Conservation (phyloP, 306 rosid species). For the Vachellia pachyceras region DNA sequence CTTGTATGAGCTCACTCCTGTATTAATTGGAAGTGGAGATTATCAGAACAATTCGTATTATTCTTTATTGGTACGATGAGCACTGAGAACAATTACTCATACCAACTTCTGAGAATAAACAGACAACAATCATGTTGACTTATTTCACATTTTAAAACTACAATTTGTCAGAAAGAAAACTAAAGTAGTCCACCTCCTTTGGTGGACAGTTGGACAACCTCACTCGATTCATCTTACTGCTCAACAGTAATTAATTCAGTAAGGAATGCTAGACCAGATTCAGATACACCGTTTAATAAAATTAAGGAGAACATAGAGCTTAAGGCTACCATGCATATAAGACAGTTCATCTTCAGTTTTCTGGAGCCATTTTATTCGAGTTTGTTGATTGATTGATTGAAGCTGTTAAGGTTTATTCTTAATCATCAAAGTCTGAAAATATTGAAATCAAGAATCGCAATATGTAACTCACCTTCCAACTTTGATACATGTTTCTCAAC, state of each 20-base stretch:
- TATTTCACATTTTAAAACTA: constrained; percentile 8
- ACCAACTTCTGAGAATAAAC: constrained; percentile 7
- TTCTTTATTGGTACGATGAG: neutral
- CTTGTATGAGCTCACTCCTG: constrained; percentile 84
- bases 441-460: neutral
- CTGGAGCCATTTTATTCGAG: constrained; percentile 1
- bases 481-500: constrained; percentile 88
- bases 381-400: neutral
- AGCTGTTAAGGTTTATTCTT: constrained; percentile 23
- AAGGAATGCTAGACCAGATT: neutral
- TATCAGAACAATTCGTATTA: neutral
- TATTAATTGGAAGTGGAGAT: neutral
- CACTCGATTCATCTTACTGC: constrained; percentile 26
- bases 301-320: neutral
- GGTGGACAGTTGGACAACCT: constrained; percentile 31
- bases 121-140: constrained; percentile 31
- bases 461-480: constrained; percentile 65
- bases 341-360: neutral
- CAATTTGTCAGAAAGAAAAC: constrained; percentile 25
- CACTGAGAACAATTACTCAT: constrained; percentile 16
- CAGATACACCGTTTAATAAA: neutral
- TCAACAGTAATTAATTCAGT: neutral
- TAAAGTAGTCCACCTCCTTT: constrained; percentile 32
- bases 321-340: neutral
- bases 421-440: neutral